Evolutionary conservation across 2,329 filamentous ascomycete species (phyloP), one percentile per base, ranked within the genome.

Genomic region (Botrytis squamosa): DNA sequence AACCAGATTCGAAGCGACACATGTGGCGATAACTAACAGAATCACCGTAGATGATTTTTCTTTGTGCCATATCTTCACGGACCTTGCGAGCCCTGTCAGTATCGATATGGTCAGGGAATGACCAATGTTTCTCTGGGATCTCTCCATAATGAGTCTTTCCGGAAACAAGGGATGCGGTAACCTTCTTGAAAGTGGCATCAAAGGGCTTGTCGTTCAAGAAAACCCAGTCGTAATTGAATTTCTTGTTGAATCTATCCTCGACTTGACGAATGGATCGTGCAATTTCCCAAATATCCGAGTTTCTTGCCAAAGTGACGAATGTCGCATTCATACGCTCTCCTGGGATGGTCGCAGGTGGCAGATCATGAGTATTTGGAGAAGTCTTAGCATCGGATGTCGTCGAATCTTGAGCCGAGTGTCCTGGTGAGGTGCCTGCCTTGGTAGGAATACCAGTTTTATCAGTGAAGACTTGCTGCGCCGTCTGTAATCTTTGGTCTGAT

Each of bases 201-300:
- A 99, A 99, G 0, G 94, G 93, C 82, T 95, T 90, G 82, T 99
- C 96, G 84, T 99, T 99, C 75, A 99, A 86, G 85, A 99, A 99
- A 71, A 99, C 95, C 97, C 97, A 99, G 82, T 98, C 95, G 84
- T 99, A 99, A 86, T 97, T 91, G 86, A 93, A 98, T 80, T 95
- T 93, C 80, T 91, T 90, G 86, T 99, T 99, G 90, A 99, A 99
- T 81, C 96, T 93, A 83, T 99, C 96, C 84, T 99, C 96, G 73
- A 99, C 91, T 81, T 97, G 93, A 73, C 96, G 93, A 81, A 99
- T 99, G 20, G 95, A 98, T 80, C 94, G 90, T 75, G 94, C 93
- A 81, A 99, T 97, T 69, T 99, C 96, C 96, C 96, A 99, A 42
- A 98, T 85, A 81, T 99, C 96, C 73, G 86, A 88, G 85, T 99